phyloP scores from a whole-genome alignment of 805 yeast genomes.

The Yarrowia alimentaria region DNA sequence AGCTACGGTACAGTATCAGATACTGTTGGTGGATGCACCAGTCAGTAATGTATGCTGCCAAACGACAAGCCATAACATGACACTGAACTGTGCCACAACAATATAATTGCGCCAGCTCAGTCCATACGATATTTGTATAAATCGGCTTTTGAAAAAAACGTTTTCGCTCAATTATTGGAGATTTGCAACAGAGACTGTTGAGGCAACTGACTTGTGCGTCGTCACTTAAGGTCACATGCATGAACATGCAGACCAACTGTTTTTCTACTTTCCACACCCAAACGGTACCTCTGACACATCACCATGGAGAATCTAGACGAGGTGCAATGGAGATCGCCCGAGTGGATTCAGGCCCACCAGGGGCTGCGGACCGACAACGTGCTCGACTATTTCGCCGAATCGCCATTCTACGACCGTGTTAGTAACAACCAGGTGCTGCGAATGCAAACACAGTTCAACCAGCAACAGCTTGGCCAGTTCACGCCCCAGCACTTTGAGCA shows the following conservation, averaged over 20 bases:
- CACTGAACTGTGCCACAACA: too few relatives aligned
- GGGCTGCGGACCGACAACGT: constrained; percentile 84
- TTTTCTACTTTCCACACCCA: background rate
- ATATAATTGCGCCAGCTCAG: too few relatives aligned
- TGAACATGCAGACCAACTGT: background rate
- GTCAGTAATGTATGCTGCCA: too few relatives aligned
- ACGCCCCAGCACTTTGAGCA: constrained; percentile 44
- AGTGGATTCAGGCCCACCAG: constrained; percentile 87
- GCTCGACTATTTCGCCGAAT: constrained; percentile 85
- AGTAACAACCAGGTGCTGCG: constrained; percentile 91
- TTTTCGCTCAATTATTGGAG: background rate
- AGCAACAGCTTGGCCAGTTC: constrained; percentile 42
- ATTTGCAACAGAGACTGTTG: background rate
- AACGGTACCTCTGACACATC: constrained; percentile 29
- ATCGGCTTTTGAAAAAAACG: too few relatives aligned
- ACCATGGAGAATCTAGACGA: constrained; percentile 60
- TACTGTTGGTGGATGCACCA: too few relatives aligned
- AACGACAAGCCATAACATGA: too few relatives aligned
- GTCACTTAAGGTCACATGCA: background rate
- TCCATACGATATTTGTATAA: too few relatives aligned
- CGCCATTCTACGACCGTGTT: constrained; percentile 92
- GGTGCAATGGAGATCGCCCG: constrained; percentile 95
- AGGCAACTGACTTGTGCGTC: too few relatives aligned
- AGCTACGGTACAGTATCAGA: too few relatives aligned
- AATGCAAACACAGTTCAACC: constrained; percentile 90